These are phyloP conservation scores for Petrea volubilis DNA, from an alignment of 257 asterid genomes.

Conservation along the genomic window DNA sequence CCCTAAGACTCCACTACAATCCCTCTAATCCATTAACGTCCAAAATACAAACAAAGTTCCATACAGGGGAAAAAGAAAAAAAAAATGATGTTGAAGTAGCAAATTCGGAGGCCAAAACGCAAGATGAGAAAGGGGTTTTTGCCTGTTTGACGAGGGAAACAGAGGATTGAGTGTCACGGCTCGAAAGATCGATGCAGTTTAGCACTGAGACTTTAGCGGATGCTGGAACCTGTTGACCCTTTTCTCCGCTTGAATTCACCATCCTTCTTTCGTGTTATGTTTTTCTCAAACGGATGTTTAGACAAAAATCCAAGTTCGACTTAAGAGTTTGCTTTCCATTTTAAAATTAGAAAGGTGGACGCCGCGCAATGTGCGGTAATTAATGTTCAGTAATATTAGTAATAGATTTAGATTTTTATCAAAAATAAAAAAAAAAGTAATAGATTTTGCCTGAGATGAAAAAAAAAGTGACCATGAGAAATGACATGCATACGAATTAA, in stretches of 20 bases:
- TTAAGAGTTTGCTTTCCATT: no score
- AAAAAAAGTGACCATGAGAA: no score
- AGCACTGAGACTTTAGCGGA: slow-evolving; percentile 30
- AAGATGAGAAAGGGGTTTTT: neutral
- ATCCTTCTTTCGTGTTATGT: neutral
- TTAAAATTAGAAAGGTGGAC: no score
- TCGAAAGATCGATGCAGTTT: slow-evolving; percentile 51
- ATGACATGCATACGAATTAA: no score
- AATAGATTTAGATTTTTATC: no score
- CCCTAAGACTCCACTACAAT: neutral
- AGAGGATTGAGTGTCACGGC: slow-evolving; percentile 40
- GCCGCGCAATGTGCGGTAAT: no score
- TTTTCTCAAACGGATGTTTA: no score
- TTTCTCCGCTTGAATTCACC: slow-evolving; percentile 17
- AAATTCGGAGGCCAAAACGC: neutral
- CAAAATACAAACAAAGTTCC: neutral
- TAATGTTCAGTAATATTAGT: no score
- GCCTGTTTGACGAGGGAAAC: slow-evolving; percentile 59
- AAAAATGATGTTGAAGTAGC: neutral
- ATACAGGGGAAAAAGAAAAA: neutral
- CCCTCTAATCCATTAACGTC: neutral
- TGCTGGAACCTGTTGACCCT: slow-evolving; percentile 12
- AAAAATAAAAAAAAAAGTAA: no score
- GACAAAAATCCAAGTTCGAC: no score
- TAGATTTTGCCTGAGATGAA: no score